Conservation (phyloP, 345 rosid genomes). For the Murraya koenigii region DNA sequence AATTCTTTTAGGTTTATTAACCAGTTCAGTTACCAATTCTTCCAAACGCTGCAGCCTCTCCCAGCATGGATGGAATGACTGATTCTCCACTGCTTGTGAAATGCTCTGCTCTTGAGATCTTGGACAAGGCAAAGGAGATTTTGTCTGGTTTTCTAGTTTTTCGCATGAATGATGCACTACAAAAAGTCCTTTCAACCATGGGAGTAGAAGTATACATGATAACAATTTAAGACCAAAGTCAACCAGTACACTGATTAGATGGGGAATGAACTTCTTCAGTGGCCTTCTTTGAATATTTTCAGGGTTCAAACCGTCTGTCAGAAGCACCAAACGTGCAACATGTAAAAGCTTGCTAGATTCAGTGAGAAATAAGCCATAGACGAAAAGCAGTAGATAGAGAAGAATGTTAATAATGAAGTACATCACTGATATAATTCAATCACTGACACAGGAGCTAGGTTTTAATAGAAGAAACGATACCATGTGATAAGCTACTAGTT, state of each 20-base stretch:
- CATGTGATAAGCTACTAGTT: slow-evolving; percentile 36
- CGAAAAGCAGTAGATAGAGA: background rate
- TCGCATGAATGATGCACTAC: slow-evolving; percentile 24
- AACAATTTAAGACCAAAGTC: slow-evolving; percentile 47
- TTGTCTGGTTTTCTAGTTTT: slow-evolving; percentile 37
- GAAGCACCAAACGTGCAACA: slow-evolving; percentile 11
- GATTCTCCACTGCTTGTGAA: slow-evolving; percentile 42
- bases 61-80: slow-evolving; percentile 69
- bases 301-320: slow-evolving; percentile 47
- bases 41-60: slow-evolving; percentile 81
- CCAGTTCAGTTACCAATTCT: slow-evolving; percentile 61
- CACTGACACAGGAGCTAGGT: background rate
- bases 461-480: background rate
- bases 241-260: slow-evolving; percentile 30
- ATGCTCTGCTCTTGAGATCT: slow-evolving; percentile 29
- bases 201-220: slow-evolving; percentile 43
- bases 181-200: slow-evolving; percentile 42
- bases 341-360: slow-evolving; percentile 2
- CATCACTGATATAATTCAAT: too few relatives aligned
- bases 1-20: slow-evolving; percentile 57
- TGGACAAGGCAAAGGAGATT: slow-evolving; percentile 32
- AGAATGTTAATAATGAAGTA: background rate
- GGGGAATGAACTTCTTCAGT: slow-evolving; percentile 35
- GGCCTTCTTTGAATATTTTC: slow-evolving; percentile 26
- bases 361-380: background rate